phyloP scores from a whole-genome alignment of 768 basidiomycete genomes.

The Trametes cinnabarina region DNA sequence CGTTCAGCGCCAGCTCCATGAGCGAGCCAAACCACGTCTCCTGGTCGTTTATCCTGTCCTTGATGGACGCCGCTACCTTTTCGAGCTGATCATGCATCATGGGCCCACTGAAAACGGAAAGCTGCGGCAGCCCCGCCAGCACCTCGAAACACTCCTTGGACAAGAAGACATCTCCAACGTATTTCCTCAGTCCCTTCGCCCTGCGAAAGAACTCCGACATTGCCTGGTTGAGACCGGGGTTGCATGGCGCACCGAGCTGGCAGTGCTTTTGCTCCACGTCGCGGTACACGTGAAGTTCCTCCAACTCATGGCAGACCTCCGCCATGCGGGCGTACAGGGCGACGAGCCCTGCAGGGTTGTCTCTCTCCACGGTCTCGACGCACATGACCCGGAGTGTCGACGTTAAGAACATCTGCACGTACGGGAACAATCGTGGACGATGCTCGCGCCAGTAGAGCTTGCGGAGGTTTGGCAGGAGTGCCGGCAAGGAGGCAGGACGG shows the following conservation, averaged over 20 bases:
- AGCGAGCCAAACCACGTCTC: neutral
- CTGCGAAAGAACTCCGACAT: too few relatives aligned
- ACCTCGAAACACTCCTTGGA: too few relatives aligned
- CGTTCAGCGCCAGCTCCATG: neutral
- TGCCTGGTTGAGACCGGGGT: too few relatives aligned
- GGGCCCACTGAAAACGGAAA: too few relatives aligned
- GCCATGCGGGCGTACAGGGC: neutral
- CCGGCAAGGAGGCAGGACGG: neutral
- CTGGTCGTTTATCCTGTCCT: neutral
- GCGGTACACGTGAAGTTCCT: neutral
- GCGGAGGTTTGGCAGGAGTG: neutral
- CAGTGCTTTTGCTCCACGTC: too few relatives aligned
- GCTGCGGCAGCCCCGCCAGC: too few relatives aligned
- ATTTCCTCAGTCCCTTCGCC: too few relatives aligned
- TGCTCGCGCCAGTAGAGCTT: neutral
- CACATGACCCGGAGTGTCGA: neutral
- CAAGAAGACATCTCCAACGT: too few relatives aligned
- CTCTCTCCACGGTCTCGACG: neutral
- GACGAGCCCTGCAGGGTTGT: neutral
- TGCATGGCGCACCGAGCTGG: neutral
- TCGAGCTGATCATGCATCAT: neutral
- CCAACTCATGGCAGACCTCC: neutral
- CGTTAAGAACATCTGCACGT: neutral
- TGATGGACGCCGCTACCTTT: neutral
- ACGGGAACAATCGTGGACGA: neutral